Evolutionary conservation across 2,329 filamentous ascomycete genomes (phyloP).

Genomic region (Aspergillus neoniger): DNA sequence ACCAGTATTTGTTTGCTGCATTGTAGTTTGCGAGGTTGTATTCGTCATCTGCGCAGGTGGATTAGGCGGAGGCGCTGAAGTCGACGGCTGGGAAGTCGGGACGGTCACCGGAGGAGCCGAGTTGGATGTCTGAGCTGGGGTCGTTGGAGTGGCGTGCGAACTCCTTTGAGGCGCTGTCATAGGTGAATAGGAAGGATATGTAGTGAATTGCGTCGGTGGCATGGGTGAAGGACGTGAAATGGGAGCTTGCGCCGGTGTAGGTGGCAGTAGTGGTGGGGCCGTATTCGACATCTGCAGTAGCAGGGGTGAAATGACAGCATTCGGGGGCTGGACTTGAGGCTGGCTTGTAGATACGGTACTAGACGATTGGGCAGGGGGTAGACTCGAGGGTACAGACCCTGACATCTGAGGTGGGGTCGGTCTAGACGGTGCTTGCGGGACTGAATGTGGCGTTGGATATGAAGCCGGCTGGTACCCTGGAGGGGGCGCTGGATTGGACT

Average conservation of each 20-base stretch:
- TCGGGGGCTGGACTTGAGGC: background rate
- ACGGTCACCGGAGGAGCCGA: background rate
- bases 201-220: background rate
- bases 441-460: background rate
- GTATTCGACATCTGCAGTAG: background rate
- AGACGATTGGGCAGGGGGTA: background rate
- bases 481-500: background rate
- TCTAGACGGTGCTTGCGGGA: background rate
- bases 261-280: background rate
- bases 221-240: background rate
- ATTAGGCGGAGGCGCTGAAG: background rate
- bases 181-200: background rate
- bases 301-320: background rate
- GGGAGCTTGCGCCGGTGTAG: background rate
- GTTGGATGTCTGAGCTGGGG: background rate
- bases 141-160: background rate
- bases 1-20: background rate
- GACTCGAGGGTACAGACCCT: background rate
- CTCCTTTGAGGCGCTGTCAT: background rate
- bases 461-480: background rate
- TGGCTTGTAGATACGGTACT: background rate
- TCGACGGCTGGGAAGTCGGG: background rate
- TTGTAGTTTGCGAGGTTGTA: background rate
- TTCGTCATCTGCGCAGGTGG: conserved; percentile 3
- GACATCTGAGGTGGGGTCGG: background rate